Conservation (phyloP, 805 yeast species). For the Candida schatavii region DNA sequence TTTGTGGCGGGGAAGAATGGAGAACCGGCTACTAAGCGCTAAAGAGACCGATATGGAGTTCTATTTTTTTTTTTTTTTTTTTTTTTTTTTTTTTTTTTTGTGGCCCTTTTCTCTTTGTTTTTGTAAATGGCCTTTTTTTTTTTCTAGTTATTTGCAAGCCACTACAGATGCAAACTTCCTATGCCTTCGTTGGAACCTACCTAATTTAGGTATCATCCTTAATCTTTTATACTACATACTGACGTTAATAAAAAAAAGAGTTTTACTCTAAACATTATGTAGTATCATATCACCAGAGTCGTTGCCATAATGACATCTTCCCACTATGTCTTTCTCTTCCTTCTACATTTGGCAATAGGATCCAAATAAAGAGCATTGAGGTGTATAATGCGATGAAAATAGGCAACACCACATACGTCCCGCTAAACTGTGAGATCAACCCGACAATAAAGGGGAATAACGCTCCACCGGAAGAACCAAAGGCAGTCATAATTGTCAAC, state of each 20-base stretch:
- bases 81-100: no score
- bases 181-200: no score
- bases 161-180: not conserved
- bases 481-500: constrained; percentile 50
- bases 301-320: constrained; percentile 2
- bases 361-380: constrained; percentile 20
- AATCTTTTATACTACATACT: no score
- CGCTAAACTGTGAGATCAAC: constrained; percentile 41
- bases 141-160: not conserved
- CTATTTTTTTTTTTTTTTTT: no score
- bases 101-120: not conserved
- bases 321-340: constrained; percentile 3
- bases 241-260: no score
- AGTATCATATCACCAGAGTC: not conserved
- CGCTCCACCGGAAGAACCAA: constrained; percentile 60
- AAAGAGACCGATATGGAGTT: no score
- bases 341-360: constrained; percentile 4
- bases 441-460: constrained; percentile 54
- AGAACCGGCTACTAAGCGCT: no score
- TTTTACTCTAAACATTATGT: constrained; percentile 14
- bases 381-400: constrained; percentile 37
- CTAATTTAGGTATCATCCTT: no score
- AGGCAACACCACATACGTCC: constrained; percentile 51
- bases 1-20: no score
- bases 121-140: not conserved